Percentiles rank a stretch among this genome's conserved stretches.
Evolutionary conservation across 805 yeast species (phyloP).

Genomic region (Priceomyces fermenticarens): DNA sequence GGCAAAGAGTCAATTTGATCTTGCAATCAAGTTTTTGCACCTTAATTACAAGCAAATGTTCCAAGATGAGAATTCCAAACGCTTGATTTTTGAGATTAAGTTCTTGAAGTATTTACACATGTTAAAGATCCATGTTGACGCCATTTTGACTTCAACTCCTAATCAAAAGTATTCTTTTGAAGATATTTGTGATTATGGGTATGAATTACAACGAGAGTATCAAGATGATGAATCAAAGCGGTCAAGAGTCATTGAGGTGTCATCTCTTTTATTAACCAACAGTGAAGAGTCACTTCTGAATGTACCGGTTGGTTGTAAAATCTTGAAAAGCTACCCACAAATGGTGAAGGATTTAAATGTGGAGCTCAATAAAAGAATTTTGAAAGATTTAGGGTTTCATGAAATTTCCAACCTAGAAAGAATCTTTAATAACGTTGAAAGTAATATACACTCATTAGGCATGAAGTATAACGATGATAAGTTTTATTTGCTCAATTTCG

Average conservation of each 20-base stretch:
- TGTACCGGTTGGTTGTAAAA: conserved; percentile 18
- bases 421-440: conserved; percentile 26
- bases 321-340: conserved; percentile 19
- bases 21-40: conserved; percentile 16
- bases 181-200: conserved; percentile 16
- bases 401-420: conserved; percentile 28
- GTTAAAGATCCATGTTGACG: conserved; percentile 19
- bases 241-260: conserved; percentile 15
- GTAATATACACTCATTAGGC: conserved; percentile 28
- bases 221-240: conserved; percentile 1
- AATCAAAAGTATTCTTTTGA: conserved; percentile 15
- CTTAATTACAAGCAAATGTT: conserved; percentile 16
- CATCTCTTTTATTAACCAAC: conserved; percentile 22
- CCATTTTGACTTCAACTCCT: conserved; percentile 10
- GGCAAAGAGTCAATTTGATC: conserved; percentile 21
- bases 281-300: conserved; percentile 15
- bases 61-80: conserved; percentile 10
- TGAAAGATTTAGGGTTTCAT: conserved; percentile 20
- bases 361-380: conserved; percentile 23
- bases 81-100: conserved; percentile 23
- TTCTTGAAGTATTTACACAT: conserved; percentile 21
- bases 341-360: conserved; percentile 16
- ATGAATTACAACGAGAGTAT: conserved; percentile 16
- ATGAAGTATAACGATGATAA: conserved; percentile 27
- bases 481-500: conserved; percentile 36